A percentile compares a stretch with the other conserved stretches of the same genome.
Evolutionary conservation across 208 protist genomes (phyloP).

Genomic region (Angomonas ambiguus): DNA sequence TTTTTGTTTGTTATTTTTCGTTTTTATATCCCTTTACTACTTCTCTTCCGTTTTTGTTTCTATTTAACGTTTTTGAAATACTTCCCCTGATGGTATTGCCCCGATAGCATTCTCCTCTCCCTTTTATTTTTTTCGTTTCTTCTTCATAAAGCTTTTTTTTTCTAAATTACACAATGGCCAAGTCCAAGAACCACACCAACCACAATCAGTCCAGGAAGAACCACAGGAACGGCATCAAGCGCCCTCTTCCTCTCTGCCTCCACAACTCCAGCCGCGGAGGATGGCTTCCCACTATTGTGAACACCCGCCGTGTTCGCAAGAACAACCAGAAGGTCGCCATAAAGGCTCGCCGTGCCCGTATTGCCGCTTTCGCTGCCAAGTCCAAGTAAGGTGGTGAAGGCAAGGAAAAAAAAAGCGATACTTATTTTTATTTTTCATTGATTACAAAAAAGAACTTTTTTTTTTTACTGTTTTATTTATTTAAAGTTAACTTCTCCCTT

Average conservation of each 20-base stretch:
- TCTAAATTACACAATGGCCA: constrained; percentile 62
- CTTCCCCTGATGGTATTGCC: neutral
- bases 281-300: constrained; percentile 78
- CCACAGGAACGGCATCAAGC: constrained; percentile 90
- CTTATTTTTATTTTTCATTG: neutral
- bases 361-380: constrained; percentile 50
- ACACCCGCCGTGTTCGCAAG: constrained; percentile 83
- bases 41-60: neutral
- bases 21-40: constrained; percentile 6
- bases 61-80: neutral
- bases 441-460: constrained; percentile 9
- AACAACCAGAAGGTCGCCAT: constrained; percentile 81
- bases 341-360: constrained; percentile 68
- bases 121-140: constrained; percentile 6
- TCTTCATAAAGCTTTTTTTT: constrained; percentile 5
- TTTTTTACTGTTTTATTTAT: too few species aligned
- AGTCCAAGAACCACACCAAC: constrained; percentile 94
- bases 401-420: constrained; percentile 6
- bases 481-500: too few species aligned
- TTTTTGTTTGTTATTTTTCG: neutral
- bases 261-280: constrained; percentile 77
- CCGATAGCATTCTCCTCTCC: too few species aligned
- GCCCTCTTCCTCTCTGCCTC: constrained; percentile 59
- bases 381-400: neutral
- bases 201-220: constrained; percentile 92